Evolutionary conservation across 495 filamentous ascomycete genomes (phyloP).

Genomic region (Tirmania nivea): DNA sequence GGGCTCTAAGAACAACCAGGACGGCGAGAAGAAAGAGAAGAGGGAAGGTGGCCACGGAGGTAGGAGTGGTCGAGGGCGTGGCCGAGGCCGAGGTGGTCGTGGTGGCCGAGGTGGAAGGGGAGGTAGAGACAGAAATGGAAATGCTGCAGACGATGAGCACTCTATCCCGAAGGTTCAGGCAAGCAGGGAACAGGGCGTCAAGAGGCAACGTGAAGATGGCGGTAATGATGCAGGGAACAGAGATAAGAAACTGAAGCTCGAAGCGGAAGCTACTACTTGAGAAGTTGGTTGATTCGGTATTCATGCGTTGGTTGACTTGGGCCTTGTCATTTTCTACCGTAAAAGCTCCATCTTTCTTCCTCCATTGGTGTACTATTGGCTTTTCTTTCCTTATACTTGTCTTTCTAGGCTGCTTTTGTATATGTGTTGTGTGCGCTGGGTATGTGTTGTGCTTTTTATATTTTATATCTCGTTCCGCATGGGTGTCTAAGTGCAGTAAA

Average conservation of each 20-base stretch:
- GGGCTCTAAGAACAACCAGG: constrained; percentile 1
- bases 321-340: too few relatives aligned
- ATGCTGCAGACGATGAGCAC: constrained; percentile 11
- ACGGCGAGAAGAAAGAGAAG: constrained; percentile 9
- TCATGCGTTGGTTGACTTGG: too few relatives aligned
- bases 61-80: constrained; percentile 23
- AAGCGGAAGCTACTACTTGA: neutral
- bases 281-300: too few relatives aligned
- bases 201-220: constrained; percentile 1
- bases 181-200: constrained; percentile 2
- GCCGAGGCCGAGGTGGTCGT: constrained; percentile 23
- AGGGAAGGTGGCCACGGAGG: constrained; percentile 38
- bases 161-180: constrained; percentile 11
- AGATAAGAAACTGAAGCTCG: constrained; percentile 9
- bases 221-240: constrained; percentile 1
- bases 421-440: too few relatives aligned
- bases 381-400: too few relatives aligned
- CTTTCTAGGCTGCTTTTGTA: too few relatives aligned
- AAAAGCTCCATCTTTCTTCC: too few relatives aligned
- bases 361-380: too few relatives aligned
- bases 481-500: too few relatives aligned
- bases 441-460: too few relatives aligned
- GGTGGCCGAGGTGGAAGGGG: constrained; percentile 22
- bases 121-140: constrained; percentile 19
- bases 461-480: too few relatives aligned